Conservation (phyloP, 2,329 filamentous ascomycete species). For the Dothideomycetidae sp. region DNA sequence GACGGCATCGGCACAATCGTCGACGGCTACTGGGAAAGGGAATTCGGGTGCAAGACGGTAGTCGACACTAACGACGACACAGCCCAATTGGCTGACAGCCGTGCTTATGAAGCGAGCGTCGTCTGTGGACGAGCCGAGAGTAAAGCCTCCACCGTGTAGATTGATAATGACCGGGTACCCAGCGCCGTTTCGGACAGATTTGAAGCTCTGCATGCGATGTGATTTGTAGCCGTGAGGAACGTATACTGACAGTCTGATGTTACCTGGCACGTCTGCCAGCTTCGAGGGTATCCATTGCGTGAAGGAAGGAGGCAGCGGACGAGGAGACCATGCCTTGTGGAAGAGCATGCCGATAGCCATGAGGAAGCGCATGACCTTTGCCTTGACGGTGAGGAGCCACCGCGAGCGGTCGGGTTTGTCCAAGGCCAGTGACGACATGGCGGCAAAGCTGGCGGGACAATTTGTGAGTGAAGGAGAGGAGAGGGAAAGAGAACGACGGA, state of each 20-base stretch:
- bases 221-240: constrained; percentile 38
- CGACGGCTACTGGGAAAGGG: constrained; percentile 48
- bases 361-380: constrained; percentile 50
- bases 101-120: constrained; percentile 45
- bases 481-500: too few relatives aligned
- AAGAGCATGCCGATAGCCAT: constrained; percentile 57
- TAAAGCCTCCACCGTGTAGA: constrained; percentile 52
- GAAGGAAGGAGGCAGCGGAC: constrained; percentile 48
- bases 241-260: constrained; percentile 46
- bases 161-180: constrained; percentile 45
- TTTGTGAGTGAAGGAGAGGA: too few relatives aligned
- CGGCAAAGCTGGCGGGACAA: constrained; percentile 8
- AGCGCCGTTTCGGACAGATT: constrained; percentile 15
- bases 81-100: constrained; percentile 41
- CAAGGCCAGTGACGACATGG: constrained; percentile 10
- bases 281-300: constrained; percentile 39
- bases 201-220: constrained; percentile 24
- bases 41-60: constrained; percentile 48
- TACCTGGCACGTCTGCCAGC: constrained; percentile 30
- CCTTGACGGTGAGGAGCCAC: constrained; percentile 49
- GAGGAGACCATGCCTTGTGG: constrained; percentile 47
- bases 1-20: constrained; percentile 48
- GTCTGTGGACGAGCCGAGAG: constrained; percentile 44
- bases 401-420: constrained; percentile 25
- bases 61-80: constrained; percentile 46